These are phyloP conservation scores for Phytophthora vignae DNA, from an alignment of 352 stramenopile species.

Conservation along the genomic window DNA sequence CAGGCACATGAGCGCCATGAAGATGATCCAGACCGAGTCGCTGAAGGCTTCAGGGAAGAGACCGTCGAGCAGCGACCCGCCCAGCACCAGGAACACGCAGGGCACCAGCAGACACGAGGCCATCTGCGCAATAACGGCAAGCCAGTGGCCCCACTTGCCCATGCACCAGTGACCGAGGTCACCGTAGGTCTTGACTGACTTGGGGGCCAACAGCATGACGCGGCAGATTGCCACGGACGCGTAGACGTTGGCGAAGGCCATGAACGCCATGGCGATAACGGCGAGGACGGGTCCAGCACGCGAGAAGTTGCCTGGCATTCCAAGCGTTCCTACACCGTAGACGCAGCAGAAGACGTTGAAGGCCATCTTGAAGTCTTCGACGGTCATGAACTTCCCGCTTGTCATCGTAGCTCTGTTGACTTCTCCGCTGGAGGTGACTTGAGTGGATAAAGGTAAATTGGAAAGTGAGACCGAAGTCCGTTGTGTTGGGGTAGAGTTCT, in stretches of 20 bases:
- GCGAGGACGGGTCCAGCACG: too few species aligned
- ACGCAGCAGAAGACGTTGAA: conserved; percentile 25
- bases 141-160: conserved; percentile 56
- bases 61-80: conserved; percentile 21
- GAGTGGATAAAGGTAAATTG: not conserved
- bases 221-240: conserved; percentile 54
- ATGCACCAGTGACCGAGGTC: conserved; percentile 65
- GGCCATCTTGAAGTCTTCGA: conserved; percentile 25
- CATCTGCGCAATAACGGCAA: conserved; percentile 57
- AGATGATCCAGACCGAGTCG: conserved; percentile 57
- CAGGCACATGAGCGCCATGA: conserved; percentile 59
- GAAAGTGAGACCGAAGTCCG: not conserved
- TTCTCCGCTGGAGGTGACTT: not conserved
- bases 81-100: conserved; percentile 32
- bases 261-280: conserved; percentile 27
- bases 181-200: conserved; percentile 56
- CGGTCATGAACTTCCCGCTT: not conserved
- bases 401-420: not conserved
- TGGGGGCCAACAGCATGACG: conserved; percentile 59
- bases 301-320: too few species aligned
- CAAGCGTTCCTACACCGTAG: too few species aligned
- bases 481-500: not conserved
- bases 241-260: conserved; percentile 72
- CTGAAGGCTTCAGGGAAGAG: conserved; percentile 35
- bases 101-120: conserved; percentile 59